Conservation (phyloP, 1,284 basidiomycete genomes). For the Rhodotorula glutinis region DNA sequence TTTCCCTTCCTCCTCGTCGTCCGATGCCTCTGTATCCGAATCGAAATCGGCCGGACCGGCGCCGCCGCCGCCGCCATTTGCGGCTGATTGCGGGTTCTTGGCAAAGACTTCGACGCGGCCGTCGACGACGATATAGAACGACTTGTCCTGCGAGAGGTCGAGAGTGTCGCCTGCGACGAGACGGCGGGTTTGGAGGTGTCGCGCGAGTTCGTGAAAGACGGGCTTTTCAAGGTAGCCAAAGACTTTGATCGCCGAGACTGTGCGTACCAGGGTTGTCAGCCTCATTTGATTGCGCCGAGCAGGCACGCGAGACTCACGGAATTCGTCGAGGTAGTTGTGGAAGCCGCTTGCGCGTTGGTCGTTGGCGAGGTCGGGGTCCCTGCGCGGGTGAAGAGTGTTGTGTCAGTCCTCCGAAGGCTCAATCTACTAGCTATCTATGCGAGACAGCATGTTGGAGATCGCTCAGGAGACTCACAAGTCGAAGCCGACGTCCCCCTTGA, state of each 20-base stretch:
- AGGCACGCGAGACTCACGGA: constrained; percentile 49
- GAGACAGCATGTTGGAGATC: constrained; percentile 29
- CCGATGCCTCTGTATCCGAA: constrained; percentile 65
- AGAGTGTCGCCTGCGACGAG: constrained; percentile 87
- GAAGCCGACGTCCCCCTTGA: constrained; percentile 22
- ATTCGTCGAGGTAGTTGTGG: constrained; percentile 93
- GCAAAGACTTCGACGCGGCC: constrained; percentile 75
- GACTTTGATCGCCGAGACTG: constrained; percentile 80
- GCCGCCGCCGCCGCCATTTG: not conserved
- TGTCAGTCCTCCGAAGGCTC: not conserved
- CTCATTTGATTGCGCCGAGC: not conserved
- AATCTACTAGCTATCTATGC: not conserved
- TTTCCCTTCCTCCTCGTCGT: constrained; percentile 62
- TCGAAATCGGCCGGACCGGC: constrained; percentile 32
- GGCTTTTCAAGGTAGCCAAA: constrained; percentile 95
- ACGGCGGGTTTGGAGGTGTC: constrained; percentile 85
- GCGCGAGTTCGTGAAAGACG: constrained; percentile 89
- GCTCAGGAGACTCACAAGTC: constrained; percentile 12
- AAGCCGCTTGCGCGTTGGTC: constrained; percentile 68
- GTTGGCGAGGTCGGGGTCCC: constrained; percentile 80
- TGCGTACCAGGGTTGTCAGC: not conserved
- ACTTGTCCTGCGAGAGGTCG: constrained; percentile 81
- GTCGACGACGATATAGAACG: constrained; percentile 94
- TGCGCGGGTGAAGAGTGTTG: constrained; percentile 43
- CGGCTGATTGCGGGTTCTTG: constrained; percentile 31